A percentile compares a stretch with the other conserved stretches of the same genome.
Evolutionary conservation across 805 yeast species (phyloP).

Genomic region (Soucietia sequanensis): DNA sequence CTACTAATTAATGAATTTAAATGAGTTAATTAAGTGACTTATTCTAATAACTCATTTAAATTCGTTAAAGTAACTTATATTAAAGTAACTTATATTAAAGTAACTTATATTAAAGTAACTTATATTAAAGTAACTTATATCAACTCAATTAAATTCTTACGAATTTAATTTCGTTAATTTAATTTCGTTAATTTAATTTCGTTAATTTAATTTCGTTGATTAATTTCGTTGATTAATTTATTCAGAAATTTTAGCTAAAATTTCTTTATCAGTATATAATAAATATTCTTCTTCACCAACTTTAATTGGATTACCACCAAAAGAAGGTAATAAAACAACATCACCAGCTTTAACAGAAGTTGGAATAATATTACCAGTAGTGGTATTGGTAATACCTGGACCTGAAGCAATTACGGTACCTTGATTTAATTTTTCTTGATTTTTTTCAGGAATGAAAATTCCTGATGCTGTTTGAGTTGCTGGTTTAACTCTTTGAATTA

Average conservation of each 20-base stretch:
- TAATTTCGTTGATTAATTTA: no score
- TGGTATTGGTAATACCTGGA: slow-evolving; percentile 79
- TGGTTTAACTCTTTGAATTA: slow-evolving; percentile 92
- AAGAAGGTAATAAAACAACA: slow-evolving; percentile 88
- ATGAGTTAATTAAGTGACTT: no score
- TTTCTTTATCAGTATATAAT: slow-evolving; percentile 90
- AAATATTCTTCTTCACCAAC: slow-evolving; percentile 80
- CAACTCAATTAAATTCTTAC: no score
- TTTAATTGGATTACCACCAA: slow-evolving; percentile 89
- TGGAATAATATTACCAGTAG: slow-evolving; percentile 66
- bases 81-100: no score
- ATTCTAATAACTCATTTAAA: no score
- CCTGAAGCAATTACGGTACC: slow-evolving; percentile 94
- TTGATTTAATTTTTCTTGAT: slow-evolving; percentile 89
- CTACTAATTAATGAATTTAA: no score
- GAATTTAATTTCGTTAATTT: no score
- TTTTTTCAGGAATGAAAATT: slow-evolving; percentile 91
- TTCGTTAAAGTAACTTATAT: no score
- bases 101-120: no score
- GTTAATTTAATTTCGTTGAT: no score
- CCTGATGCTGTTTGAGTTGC: slow-evolving; percentile 91
- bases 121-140: no score
- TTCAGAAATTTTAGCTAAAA: slow-evolving; percentile 82
- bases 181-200: no score
- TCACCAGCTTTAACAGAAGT: slow-evolving; percentile 88